Evolutionary conservation across 495 filamentous ascomycete species (phyloP), one percentile per base, ranked within the genome.

Genomic region (Penicillium simplicissimum): DNA sequence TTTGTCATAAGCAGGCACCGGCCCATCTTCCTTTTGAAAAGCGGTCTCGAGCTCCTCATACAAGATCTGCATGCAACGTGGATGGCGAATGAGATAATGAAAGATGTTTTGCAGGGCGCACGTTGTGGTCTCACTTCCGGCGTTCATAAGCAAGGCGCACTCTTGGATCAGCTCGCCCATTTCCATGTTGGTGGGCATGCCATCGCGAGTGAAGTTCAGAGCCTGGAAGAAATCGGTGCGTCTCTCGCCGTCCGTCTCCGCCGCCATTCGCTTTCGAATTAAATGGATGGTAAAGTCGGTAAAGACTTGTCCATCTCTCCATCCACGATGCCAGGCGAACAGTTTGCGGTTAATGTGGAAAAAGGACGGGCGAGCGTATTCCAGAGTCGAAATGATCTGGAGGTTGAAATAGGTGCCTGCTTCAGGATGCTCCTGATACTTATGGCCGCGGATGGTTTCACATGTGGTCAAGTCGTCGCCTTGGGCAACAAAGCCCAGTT

Each of bases 121-220:
- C 3, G 78, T 78, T 4, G 82, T 83, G 0, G 82, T 84, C 49
- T 79, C 81, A 13, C 71, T 73, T 2, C 82, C 82, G 15, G 79
- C 83, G 33, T 81, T 76, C 61, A 84, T 59, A 42, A 65, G 42
- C 11, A 65, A 19, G 19, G 31, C 25, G 34, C 47, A 55, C 45
- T 62, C 61, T 58, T 55, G 33, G 36, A 57, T 25, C 42, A 61
- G 56, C 23, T 66, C 34, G 13, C 33, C 48, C 42, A 52, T 40
- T 15, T 53, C 28, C 25, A 47, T 31, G n/a, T 23, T 1, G 14
- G 19, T 25, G 14, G 49, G 21, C 55, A 79, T 71, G 6, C 71
- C 64, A 14, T 72, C 13, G 37, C 37, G 37, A 37, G 36, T 40
- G 17, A 38, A 23, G 23, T 13, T 37, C 35, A 42, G 37, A 8